Evolutionary conservation across 768 basidiomycete species (phyloP), one percentile per base, ranked within the genome.

Genomic region (Lentinula raphanica): DNA sequence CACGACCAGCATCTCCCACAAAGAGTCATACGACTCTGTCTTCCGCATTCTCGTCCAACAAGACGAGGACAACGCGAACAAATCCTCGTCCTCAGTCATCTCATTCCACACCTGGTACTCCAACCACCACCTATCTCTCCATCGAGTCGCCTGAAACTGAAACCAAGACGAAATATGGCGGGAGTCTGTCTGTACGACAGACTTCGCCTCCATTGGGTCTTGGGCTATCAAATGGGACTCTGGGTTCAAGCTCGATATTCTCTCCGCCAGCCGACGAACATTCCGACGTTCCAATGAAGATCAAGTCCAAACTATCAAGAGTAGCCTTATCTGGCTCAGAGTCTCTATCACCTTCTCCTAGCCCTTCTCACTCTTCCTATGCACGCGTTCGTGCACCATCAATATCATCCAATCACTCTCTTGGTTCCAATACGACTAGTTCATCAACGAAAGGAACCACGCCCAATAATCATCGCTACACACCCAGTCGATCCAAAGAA

Each of bases 271-370:
- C 32, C n/a, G 51, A 54, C 19, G 42, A 40, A 15, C n/a, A 25
- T 28, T 36, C 62, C 6, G 39, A 57, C 7, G 54, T 62, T 11
- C 64, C 67, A 25, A 65, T 68, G n/a, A 76, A 74, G 65, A 79
- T 90, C 60, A 88, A 80, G 69, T 81, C 88, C 19, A 89, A 83
- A 65, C 76, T 89, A 25, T 79, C 86, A 0, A 68, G 72, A 36
- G 60, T 83, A 44, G 79, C 75, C 21, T 82, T 77, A 60, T 60
- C 69, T 8, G 54, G 60, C 19, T 60, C 64, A 31, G 63, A 60
- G 21, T 63, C 69, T 17, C 65, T 67, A 3, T 60, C 67, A 1
- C 58, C 64, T 2, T 58, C 62, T 1, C 61, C 69, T 6, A 60
- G 63, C 7, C 63, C 66, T 13, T 49, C 45, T 23, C 44, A 44